A percentile compares a stretch with the other conserved stretches of the same genome.
Conservation (phyloP, 129 eudicot species). For the Chrysanthemum lavandulifolium region DNA sequence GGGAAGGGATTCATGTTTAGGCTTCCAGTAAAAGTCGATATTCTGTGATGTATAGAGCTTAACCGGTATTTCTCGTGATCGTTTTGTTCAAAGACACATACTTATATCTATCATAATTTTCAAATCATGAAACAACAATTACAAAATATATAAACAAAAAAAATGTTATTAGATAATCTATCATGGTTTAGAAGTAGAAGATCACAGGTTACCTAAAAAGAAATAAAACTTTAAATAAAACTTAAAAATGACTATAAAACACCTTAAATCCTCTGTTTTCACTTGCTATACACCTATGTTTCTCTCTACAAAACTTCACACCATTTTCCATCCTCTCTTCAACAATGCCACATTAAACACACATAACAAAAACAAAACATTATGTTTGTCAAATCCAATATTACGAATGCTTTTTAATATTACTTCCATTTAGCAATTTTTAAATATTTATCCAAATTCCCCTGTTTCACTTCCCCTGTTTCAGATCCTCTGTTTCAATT, state of each 20-base stretch:
- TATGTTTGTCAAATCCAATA: not conserved
- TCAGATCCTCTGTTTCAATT: slow-evolving; percentile 27
- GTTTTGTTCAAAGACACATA: too few species aligned
- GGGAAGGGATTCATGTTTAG: too few species aligned
- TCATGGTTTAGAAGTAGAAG: too few species aligned
- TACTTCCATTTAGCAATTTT: slow-evolving; percentile 10
- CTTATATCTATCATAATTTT: too few species aligned
- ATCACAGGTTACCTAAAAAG: slow-evolving; percentile 8
- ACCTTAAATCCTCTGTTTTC: slow-evolving; percentile 20
- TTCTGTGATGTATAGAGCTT: too few species aligned
- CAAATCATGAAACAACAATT: too few species aligned
- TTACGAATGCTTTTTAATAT: not conserved
- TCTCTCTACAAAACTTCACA: slow-evolving; percentile 15
- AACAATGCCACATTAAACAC: slow-evolving; percentile 28
- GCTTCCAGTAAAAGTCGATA: too few species aligned
- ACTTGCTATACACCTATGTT: slow-evolving; percentile 22
- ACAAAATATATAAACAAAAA: too few species aligned
- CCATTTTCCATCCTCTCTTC: slow-evolving; percentile 24
- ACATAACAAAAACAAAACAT: not conserved
- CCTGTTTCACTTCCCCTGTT: slow-evolving; percentile 11
- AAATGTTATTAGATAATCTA: too few species aligned
- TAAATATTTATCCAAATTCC: not conserved
- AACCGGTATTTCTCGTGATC: too few species aligned
- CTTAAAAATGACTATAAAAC: slow-evolving; percentile 27
- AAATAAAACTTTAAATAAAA: not conserved